These are phyloP conservation scores for Tuber brumale DNA, from an alignment of 495 filamentous ascomycete genomes.

Conservation along the genomic window DNA sequence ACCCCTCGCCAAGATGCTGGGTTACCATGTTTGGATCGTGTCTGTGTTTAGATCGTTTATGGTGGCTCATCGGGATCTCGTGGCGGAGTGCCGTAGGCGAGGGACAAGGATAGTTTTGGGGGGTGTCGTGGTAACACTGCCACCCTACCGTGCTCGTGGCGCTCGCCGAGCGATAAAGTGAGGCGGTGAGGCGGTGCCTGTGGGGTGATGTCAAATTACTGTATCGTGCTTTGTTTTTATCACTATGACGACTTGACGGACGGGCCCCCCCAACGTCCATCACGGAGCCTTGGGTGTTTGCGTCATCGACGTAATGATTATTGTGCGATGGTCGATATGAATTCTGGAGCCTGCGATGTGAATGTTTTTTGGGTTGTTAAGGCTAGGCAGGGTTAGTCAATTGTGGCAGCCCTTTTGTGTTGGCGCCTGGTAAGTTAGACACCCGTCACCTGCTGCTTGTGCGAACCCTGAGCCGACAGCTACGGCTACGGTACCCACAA, in stretches of 20 bases:
- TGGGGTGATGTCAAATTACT: not conserved
- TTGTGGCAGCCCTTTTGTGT: not conserved
- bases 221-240: not conserved
- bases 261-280: not conserved
- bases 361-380: not conserved
- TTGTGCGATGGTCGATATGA: not conserved
- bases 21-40: not conserved
- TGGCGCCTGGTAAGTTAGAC: not conserved
- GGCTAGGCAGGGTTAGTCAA: not conserved
- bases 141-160: not conserved
- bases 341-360: not conserved
- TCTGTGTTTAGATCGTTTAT: not conserved
- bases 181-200: constrained; percentile 4
- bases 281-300: not conserved
- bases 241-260: not conserved
- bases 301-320: not conserved
- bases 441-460: not conserved
- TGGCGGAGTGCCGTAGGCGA: not conserved
- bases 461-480: not conserved
- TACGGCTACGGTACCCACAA: not conserved
- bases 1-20: not conserved
- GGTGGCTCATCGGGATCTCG: constrained; percentile 4
- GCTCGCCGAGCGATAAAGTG: not conserved
- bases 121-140: not conserved
- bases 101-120: not conserved